Percentiles rank a stretch among this genome's conserved stretches.
phyloP scores from a whole-genome alignment of 2,329 filamentous ascomycete species.

The Graphilbum sp. region DNA sequence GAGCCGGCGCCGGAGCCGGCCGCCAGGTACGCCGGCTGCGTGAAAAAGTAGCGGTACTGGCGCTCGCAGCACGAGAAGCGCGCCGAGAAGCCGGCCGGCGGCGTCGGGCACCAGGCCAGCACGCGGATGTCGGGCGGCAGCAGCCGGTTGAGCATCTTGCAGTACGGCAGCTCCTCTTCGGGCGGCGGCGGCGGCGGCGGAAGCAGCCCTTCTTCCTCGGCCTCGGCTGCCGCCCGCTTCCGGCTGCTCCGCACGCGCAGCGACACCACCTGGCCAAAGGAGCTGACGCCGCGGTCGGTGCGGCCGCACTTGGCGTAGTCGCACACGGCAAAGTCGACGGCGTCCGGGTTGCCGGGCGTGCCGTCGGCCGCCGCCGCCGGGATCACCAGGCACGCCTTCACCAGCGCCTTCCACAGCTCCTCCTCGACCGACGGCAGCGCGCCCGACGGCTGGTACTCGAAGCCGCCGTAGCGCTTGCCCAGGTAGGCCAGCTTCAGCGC shows the following conservation, averaged over 20 bases:
- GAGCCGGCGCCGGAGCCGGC: constrained; percentile 22
- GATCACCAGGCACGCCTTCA: constrained; percentile 67
- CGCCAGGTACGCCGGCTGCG: constrained; percentile 71
- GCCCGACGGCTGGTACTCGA: constrained; percentile 67
- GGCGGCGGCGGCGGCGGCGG: no score
- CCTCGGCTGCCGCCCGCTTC: constrained; percentile 9
- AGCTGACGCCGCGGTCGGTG: constrained; percentile 85
- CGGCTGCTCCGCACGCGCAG: constrained; percentile 66
- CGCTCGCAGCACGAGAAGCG: constrained; percentile 86
- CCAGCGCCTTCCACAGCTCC: constrained; percentile 80
- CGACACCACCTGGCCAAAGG: constrained; percentile 89
- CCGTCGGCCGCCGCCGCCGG: constrained; percentile 29
- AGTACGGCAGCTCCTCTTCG: constrained; percentile 57
- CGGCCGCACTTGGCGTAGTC: constrained; percentile 93
- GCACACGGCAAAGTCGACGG: constrained; percentile 62
- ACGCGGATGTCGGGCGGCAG: constrained; percentile 81
- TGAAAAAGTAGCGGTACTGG: constrained; percentile 95
- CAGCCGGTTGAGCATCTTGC: constrained; percentile 67
- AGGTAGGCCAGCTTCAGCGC: constrained; percentile 90
- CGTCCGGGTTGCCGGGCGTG: not conserved
- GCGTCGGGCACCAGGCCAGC: constrained; percentile 81
- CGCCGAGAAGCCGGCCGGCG: constrained; percentile 67
- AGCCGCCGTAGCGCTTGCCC: constrained; percentile 81
- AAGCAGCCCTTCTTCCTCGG: constrained; percentile 37
- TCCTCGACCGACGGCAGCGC: constrained; percentile 74